Conservation (phyloP, 257 asterid genomes). For the Ballota nigra region DNA sequence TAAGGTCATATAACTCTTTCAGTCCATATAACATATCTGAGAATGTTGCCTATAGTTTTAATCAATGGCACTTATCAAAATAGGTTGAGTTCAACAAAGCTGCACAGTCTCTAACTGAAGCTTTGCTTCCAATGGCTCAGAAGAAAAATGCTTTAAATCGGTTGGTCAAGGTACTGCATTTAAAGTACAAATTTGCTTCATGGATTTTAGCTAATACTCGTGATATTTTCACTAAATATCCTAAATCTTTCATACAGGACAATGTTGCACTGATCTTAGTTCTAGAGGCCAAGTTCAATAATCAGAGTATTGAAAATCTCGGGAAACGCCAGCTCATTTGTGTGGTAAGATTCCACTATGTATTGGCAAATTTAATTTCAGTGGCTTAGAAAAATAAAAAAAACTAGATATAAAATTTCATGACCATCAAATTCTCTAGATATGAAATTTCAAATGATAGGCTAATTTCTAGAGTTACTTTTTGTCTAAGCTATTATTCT, state of each 20-base stretch:
- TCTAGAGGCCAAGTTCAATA: slow-evolving; percentile 86
- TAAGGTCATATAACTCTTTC: no score
- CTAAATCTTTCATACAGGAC: slow-evolving; percentile 52
- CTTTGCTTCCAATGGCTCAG: slow-evolving; percentile 74
- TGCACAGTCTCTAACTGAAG: slow-evolving; percentile 92
- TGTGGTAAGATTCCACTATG: slow-evolving; percentile 60
- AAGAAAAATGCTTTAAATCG: slow-evolving; percentile 76
- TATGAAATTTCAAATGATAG: not conserved
- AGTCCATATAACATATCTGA: slow-evolving; percentile 12
- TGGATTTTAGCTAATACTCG: not conserved
- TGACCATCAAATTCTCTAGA: not conserved
- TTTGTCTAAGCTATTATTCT: not conserved
- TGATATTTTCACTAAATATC: slow-evolving; percentile 18
- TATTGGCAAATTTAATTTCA: not conserved
- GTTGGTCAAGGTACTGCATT: slow-evolving; percentile 66
- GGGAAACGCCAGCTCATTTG: slow-evolving; percentile 96
- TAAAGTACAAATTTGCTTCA: not conserved
- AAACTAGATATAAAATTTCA: not conserved
- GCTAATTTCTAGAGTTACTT: not conserved
- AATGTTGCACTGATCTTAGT: slow-evolving; percentile 90
- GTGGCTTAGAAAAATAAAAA: not conserved
- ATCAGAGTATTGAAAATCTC: slow-evolving; percentile 73
- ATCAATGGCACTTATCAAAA: slow-evolving; percentile 18
- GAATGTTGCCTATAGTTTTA: slow-evolving; percentile 12
- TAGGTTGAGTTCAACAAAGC: slow-evolving; percentile 99